Evolutionary conservation across 208 protist species (phyloP).

Genomic region (Wallacemonas collosoma): DNA sequence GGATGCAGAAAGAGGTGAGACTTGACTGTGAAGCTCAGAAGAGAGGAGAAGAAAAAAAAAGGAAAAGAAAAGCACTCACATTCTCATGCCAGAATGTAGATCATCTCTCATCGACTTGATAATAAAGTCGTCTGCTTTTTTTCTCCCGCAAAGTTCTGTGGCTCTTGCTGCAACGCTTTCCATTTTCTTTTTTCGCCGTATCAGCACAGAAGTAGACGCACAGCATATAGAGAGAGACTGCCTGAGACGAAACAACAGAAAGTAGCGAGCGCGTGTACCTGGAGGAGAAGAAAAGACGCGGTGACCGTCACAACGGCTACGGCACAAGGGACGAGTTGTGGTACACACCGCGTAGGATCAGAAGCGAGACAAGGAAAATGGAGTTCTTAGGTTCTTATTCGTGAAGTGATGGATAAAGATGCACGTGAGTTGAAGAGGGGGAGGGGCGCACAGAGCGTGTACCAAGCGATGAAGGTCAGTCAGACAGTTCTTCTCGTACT

Average conservation of each 20-base stretch:
- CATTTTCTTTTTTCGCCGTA: no score
- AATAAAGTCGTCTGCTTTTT: no score
- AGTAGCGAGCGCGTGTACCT: no score
- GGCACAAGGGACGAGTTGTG: no score
- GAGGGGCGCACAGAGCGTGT: not conserved
- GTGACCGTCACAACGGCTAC: no score
- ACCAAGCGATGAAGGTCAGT: not conserved
- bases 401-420: slow-evolving; percentile 1
- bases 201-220: no score
- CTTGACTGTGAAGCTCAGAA: not conserved
- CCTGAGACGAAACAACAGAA: no score
- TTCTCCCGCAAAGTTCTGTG: no score
- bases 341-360: not conserved
- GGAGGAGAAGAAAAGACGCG: no score
- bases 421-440: not conserved
- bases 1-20: not conserved
- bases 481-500: no score
- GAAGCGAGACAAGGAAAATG: not conserved
- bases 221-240: no score
- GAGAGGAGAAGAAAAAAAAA: slow-evolving; percentile 15
- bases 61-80: slow-evolving; percentile 3
- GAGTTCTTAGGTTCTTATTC: slow-evolving; percentile 4
- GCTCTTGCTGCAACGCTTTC: no score
- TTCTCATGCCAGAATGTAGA: slow-evolving; percentile 4
- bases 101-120: not conserved